Conservation (phyloP, 139 green algal species). For the Eudorina sp. region DNA sequence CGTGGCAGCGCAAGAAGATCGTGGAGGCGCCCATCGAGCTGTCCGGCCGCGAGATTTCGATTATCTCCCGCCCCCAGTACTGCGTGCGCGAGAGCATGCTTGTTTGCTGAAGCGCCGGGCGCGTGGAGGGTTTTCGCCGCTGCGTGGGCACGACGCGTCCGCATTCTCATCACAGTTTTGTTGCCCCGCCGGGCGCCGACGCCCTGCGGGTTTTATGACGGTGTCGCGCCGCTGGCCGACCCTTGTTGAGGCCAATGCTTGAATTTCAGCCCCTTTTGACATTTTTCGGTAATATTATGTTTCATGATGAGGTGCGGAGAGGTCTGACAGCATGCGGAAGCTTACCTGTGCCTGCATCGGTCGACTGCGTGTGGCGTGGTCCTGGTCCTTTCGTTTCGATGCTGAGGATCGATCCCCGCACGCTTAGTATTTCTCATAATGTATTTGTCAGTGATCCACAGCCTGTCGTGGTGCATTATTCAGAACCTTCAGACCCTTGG, state of each 20-base stretch:
- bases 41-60: neutral
- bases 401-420: no score
- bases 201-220: neutral
- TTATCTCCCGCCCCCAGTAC: conserved; percentile 15
- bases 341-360: no score
- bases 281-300: no score
- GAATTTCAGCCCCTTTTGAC: no score
- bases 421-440: no score
- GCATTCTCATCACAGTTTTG: neutral
- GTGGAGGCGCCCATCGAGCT: conserved; percentile 29
- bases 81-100: conserved; percentile 22
- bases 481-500: no score
- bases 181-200: neutral
- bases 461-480: no score
- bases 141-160: neutral
- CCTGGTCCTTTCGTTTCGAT: no score
- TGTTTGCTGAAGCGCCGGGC: neutral
- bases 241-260: neutral
- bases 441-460: no score
- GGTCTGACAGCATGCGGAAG: no score
- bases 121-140: neutral
- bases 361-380: no score
- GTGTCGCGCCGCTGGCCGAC: neutral
- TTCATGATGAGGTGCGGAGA: no score
- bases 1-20: neutral